Conservation (phyloP, 2,329 filamentous ascomycete genomes). For the Meredithiella fracta region DNA sequence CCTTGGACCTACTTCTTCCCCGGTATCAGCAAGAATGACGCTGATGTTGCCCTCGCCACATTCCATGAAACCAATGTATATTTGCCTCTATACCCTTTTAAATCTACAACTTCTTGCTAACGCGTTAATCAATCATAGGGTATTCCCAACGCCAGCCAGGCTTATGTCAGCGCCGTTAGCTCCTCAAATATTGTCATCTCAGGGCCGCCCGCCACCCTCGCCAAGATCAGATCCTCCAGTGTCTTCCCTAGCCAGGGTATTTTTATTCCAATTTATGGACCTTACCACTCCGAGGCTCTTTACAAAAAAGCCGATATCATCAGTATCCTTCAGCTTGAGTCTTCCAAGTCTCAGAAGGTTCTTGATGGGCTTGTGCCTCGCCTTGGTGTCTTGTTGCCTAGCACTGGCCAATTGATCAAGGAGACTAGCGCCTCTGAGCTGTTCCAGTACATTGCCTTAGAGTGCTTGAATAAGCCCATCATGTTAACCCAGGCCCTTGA, state of each 20-base stretch:
- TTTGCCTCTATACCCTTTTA: neutral
- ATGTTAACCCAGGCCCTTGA: conserved; percentile 32
- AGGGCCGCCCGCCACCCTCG: conserved; percentile 34
- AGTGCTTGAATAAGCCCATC: conserved; percentile 35
- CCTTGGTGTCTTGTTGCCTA: conserved; percentile 35
- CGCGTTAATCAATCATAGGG: conserved; percentile 12
- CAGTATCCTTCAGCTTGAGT: conserved; percentile 29
- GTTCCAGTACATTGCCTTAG: conserved; percentile 28
- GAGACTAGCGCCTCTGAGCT: conserved; percentile 27
- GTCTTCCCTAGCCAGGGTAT: conserved; percentile 27
- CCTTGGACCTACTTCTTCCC: conserved; percentile 53
- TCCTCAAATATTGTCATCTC: conserved; percentile 35
- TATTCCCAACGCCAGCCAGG: conserved; percentile 28
- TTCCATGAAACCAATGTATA: conserved; percentile 41
- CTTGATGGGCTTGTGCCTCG: conserved; percentile 28
- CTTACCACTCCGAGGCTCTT: conserved; percentile 41
- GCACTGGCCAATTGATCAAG: conserved; percentile 28
- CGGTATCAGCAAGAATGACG: conserved; percentile 34
- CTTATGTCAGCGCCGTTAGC: conserved; percentile 38
- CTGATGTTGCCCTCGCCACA: conserved; percentile 32
- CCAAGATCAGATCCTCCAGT: conserved; percentile 26
- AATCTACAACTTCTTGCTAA: neutral
- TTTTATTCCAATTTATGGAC: conserved; percentile 37
- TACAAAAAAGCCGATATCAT: conserved; percentile 29
- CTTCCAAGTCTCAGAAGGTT: conserved; percentile 23